A percentile compares a stretch with the other conserved stretches of the same genome.
phyloP scores from a whole-genome alignment of 345 rosid genomes.

The Moringa oleifera region DNA sequence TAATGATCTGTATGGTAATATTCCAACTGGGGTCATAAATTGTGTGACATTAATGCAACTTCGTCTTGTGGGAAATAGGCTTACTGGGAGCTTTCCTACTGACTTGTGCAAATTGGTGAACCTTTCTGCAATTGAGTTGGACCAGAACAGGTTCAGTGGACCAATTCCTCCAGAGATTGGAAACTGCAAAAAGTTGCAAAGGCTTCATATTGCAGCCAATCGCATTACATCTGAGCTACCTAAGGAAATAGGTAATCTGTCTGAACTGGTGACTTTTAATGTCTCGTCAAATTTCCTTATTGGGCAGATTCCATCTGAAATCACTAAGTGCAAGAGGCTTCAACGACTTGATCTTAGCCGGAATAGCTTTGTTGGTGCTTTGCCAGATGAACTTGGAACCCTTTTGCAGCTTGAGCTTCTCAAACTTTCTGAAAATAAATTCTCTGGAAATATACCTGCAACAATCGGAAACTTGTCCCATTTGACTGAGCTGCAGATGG shows the following conservation, averaged over 20 bases:
- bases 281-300: conserved; percentile 67
- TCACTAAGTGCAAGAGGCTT: conserved; percentile 72
- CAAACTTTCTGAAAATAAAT: conserved; percentile 68
- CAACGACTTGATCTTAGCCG: conserved; percentile 84
- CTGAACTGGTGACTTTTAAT: conserved; percentile 75
- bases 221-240: conserved; percentile 59
- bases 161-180: conserved; percentile 65
- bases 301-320: conserved; percentile 61
- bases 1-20: conserved; percentile 62
- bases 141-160: conserved; percentile 73
- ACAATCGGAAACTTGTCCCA: conserved; percentile 66
- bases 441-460: conserved; percentile 69
- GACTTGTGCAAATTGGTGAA: conserved; percentile 67
- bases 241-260: conserved; percentile 62
- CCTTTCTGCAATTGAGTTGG: conserved; percentile 72
- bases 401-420: conserved; percentile 82
- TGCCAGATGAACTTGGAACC: conserved; percentile 72
- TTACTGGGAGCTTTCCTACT: conserved; percentile 76
- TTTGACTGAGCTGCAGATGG: conserved; percentile 89
- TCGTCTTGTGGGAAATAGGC: conserved; percentile 56
- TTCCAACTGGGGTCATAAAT: conserved; percentile 50
- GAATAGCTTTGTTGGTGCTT: conserved; percentile 54
- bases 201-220: conserved; percentile 75
- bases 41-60: conserved; percentile 67
- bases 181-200: conserved; percentile 60